Percentiles rank a stretch among this genome's conserved stretches.
Conservation (phyloP, 441 rosid genomes). For the Arabidopsis hybrid region DNA sequence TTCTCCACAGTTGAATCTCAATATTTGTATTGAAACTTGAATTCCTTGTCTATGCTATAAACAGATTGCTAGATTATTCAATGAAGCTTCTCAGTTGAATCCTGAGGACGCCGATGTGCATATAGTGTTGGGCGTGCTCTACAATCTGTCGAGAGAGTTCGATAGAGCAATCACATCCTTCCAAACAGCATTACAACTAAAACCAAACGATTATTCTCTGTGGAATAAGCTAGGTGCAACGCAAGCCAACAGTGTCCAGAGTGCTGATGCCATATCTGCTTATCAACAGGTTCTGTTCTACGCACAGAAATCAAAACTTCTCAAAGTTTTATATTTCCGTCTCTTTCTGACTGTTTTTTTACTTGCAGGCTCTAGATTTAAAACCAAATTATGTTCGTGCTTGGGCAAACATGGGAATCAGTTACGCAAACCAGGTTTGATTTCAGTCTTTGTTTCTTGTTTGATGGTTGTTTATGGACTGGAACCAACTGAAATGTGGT, state of each 20-base stretch:
- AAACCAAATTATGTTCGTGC: conserved; percentile 99
- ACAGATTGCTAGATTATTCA: conserved; percentile 83
- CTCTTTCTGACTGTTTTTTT: conserved; percentile 13
- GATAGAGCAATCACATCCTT: conserved; percentile 91
- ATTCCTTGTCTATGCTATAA: conserved; percentile 25
- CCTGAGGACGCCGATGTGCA: conserved; percentile 99
- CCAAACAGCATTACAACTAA: conserved; percentile 82
- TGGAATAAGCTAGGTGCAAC: conserved; percentile 99
- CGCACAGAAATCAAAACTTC: neutral
- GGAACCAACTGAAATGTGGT: neutral
- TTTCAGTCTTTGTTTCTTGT: neutral
- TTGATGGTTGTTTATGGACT: conserved; percentile 20
- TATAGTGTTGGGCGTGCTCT: conserved; percentile 91
- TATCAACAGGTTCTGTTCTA: conserved; percentile 75
- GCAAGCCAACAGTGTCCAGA: conserved; percentile 97
- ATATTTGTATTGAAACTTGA: conserved; percentile 24
- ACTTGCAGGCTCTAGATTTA: conserved; percentile 89
- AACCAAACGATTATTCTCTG: conserved; percentile 96
- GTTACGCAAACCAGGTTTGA: conserved; percentile 96
- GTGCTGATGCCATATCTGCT: conserved; percentile 97
- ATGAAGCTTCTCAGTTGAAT: conserved; percentile 86
- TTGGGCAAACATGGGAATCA: conserved; percentile 99
- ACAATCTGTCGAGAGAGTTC: conserved; percentile 88
- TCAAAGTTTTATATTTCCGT: neutral
- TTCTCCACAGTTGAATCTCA: conserved; percentile 20